These are phyloP conservation scores for Sisymbrium altissimum DNA, from an alignment of 345 rosid species.

Conservation along the genomic window DNA sequence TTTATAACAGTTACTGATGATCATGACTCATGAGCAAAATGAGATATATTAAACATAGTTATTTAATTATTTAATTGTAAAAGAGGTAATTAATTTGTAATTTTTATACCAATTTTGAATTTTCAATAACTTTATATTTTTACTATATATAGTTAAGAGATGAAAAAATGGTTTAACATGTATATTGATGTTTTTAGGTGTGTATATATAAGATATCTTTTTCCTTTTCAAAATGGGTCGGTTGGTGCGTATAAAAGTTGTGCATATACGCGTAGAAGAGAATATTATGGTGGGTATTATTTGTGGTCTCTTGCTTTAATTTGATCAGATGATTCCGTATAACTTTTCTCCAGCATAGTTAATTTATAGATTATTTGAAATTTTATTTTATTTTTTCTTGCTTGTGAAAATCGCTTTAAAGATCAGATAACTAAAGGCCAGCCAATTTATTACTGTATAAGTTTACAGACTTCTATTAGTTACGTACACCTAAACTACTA, in stretches of 20 bases:
- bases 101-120: background rate
- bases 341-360: background rate
- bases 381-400: background rate
- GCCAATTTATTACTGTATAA: background rate
- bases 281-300: conserved; percentile 28
- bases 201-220: background rate
- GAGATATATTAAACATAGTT: background rate
- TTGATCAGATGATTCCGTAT: conserved; percentile 12
- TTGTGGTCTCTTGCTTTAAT: conserved; percentile 15
- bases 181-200: background rate
- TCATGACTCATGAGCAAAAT: background rate
- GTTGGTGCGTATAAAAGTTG: conserved; percentile 29
- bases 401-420: background rate
- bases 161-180: background rate
- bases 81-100: background rate
- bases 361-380: background rate
- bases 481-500: background rate
- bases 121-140: background rate
- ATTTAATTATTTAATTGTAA: background rate
- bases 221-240: background rate
- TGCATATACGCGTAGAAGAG: conserved; percentile 17
- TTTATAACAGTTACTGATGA: background rate
- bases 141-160: background rate
- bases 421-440: background rate
- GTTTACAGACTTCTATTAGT: background rate